phyloP scores from a whole-genome alignment of 495 filamentous ascomycete genomes.

The Durotheca rogersii region DNA sequence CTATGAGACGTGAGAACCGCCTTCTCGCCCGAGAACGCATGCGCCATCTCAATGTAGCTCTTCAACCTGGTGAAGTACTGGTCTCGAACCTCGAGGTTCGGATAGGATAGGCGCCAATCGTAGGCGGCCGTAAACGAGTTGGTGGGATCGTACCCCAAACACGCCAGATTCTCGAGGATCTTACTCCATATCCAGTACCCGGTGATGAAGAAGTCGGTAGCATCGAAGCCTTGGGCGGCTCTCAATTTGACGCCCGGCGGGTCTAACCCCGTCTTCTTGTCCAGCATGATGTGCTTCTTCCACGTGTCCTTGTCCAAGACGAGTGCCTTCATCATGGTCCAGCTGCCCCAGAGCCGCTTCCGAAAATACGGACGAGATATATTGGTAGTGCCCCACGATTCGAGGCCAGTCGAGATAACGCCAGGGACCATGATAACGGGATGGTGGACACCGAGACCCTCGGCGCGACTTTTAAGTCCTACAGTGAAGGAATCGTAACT shows the following conservation, averaged over 20 bases:
- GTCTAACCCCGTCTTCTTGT: slow-evolving; percentile 86
- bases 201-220: slow-evolving; percentile 91
- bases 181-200: slow-evolving; percentile 99
- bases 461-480: slow-evolving; percentile 75
- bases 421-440: slow-evolving; percentile 96
- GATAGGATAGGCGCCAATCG: slow-evolving; percentile 95
- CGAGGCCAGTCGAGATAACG: slow-evolving; percentile 94
- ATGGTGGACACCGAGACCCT: slow-evolving; percentile 79
- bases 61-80: slow-evolving; percentile 91
- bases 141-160: slow-evolving; percentile 92
- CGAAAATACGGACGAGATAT: slow-evolving; percentile 85
- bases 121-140: slow-evolving; percentile 95
- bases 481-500: slow-evolving; percentile 89
- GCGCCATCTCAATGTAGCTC: slow-evolving; percentile 81
- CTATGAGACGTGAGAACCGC: slow-evolving; percentile 88
- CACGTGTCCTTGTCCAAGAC: slow-evolving; percentile 89
- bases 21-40: slow-evolving; percentile 69
- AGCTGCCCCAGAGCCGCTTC: slow-evolving; percentile 92
- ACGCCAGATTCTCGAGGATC: slow-evolving; percentile 93
- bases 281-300: slow-evolving; percentile 97
- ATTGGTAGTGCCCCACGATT: slow-evolving; percentile 90
- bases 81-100: slow-evolving; percentile 83
- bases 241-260: slow-evolving; percentile 90
- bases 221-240: slow-evolving; percentile 95
- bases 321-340: slow-evolving; percentile 96